Base-by-base conservation (phyloP, 768 basidiomycete genomes). In the Xerocomellus dryophilus region DNA sequence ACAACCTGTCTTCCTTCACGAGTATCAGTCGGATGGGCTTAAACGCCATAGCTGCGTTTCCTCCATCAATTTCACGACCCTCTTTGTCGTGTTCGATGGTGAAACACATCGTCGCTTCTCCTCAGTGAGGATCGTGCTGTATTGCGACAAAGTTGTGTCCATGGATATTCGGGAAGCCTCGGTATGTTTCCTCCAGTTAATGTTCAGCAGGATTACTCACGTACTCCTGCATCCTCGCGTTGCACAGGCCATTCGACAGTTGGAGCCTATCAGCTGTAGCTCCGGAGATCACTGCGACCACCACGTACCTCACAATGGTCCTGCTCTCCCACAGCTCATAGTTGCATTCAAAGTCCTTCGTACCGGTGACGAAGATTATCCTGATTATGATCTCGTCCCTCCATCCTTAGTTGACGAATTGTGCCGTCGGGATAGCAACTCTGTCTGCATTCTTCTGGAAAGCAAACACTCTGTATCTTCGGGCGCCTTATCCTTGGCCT, bases 51-150 rank as follows among this genome's bases (percentile, higher is more conserved):
- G 5, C 5, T 7, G 5, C 25, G 1, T 25, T 6, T 25, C 25
- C 5, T 5, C 27, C 27, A 10, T 17, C 34, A 5, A 35, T 17
- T 35, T 14, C 34, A 44, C 43, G 29, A 10, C 18, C 3, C 25
- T 50, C n/a, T 60, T 45, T 2, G n/a, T 43, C 14, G 46, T 47
- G 21, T 53, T 53, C 5, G 56, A 53, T 23, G 35, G 46, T 23
- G 41, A 31, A 32, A 42, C 46, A 12, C 41, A 44, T 36, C 12
- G 20, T 11, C 21, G 10, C 23, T 48, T 47, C 21, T 53, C 45
- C 15, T 56, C 55, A 2, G 23, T 35, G 31, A 53, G 21, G 32
- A 29, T 43, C 12, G 21, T 56, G n/a, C 5, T 56, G 7, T 53
- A 44, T 40, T 49, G 11, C 15, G 12, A 39, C 29, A 8, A 20